Conservation (phyloP, 257 asterid genomes). For the Solanum sitiens region DNA sequence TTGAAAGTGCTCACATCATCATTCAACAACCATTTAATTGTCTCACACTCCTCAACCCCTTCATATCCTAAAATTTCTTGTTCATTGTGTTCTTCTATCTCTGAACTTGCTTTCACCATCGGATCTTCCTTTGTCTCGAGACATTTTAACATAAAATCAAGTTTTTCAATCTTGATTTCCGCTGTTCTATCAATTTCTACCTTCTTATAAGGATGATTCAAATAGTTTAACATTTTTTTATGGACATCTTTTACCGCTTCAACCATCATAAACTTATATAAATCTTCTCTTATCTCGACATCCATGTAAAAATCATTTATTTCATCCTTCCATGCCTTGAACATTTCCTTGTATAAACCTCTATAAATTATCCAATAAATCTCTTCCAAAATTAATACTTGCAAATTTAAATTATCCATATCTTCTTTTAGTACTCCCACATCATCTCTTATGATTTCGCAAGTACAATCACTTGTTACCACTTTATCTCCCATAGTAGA, state of each 20-base stretch:
- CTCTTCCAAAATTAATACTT: slow-evolving; percentile 33
- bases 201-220: slow-evolving; percentile 16
- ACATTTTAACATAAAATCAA: slow-evolving; percentile 20
- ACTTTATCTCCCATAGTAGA: neutral
- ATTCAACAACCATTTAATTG: slow-evolving; percentile 39
- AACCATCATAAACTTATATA: slow-evolving; percentile 14
- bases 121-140: slow-evolving; percentile 33
- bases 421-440: slow-evolving; percentile 19
- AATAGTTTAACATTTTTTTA: neutral
- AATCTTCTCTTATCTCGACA: slow-evolving; percentile 23
- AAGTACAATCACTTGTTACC: neutral
- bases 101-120: slow-evolving; percentile 22
- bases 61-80: slow-evolving; percentile 30
- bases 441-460: slow-evolving; percentile 8
- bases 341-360: slow-evolving; percentile 25
- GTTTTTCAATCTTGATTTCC: slow-evolving; percentile 18
- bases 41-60: slow-evolving; percentile 37
- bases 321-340: slow-evolving; percentile 18
- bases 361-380: slow-evolving; percentile 21
- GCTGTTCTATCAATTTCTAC: slow-evolving; percentile 17
- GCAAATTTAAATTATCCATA: slow-evolving; percentile 18
- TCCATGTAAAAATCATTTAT: slow-evolving; percentile 15
- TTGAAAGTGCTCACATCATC: slow-evolving; percentile 34
- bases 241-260: slow-evolving; percentile 23
- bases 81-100: slow-evolving; percentile 29